A percentile compares a stretch with the other conserved stretches of the same genome.
Conservation (phyloP, 140 eudicot genomes). For the Senecio squalidus region DNA sequence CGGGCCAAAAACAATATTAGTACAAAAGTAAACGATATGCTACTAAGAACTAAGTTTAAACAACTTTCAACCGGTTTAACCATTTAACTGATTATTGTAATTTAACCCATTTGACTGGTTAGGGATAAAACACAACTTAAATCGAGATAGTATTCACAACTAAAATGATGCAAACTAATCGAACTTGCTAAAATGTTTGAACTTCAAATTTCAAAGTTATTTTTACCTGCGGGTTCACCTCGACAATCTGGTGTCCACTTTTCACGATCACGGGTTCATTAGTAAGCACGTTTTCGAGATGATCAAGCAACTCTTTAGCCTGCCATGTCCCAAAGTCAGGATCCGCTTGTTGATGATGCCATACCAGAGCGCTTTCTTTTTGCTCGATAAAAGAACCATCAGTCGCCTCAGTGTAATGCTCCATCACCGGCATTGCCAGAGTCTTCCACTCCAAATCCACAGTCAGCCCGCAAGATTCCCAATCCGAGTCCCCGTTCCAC, state of each 20-base stretch:
- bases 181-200: neutral
- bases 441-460: slow-evolving; percentile 44
- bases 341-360: slow-evolving; percentile 65
- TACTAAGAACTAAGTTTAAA: neutral
- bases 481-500: slow-evolving; percentile 38
- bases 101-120: too few relatives aligned
- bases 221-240: slow-evolving; percentile 50
- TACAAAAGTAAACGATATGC: neutral
- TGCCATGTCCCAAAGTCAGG: slow-evolving; percentile 53
- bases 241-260: slow-evolving; percentile 50
- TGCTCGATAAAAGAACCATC: slow-evolving; percentile 56
- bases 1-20: too few relatives aligned
- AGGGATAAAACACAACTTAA: too few relatives aligned
- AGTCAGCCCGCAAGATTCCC: slow-evolving; percentile 33
- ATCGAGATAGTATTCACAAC: too few relatives aligned
- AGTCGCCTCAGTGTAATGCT: slow-evolving; percentile 52
- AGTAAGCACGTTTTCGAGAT: slow-evolving; percentile 53
- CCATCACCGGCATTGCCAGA: slow-evolving; percentile 48
- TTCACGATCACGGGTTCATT: slow-evolving; percentile 54
- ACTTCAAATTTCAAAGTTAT: too few relatives aligned
- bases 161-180: too few relatives aligned
- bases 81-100: too few relatives aligned
- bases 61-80: too few relatives aligned
- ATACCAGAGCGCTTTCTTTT: slow-evolving; percentile 53
- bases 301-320: slow-evolving; percentile 54